Conservation (phyloP, 768 basidiomycete species). For the Trametes maxima region DNA sequence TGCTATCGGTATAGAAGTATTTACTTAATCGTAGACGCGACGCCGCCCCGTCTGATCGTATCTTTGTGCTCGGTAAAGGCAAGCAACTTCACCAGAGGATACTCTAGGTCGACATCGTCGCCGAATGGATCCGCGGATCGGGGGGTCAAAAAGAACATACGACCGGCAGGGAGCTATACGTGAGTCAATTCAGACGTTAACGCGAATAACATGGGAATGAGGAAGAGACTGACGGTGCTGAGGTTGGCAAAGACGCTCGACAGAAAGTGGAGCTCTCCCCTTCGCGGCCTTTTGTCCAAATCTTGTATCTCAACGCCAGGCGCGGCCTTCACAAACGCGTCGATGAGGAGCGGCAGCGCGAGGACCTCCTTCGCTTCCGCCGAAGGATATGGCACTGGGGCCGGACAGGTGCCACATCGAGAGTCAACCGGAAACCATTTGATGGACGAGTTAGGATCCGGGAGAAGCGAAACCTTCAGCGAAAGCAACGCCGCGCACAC, state of each 20-base stretch:
- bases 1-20: neutral
- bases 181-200: neutral
- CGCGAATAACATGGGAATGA: neutral
- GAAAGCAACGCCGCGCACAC: constrained; percentile 66
- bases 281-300: constrained; percentile 53
- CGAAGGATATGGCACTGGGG: constrained; percentile 71
- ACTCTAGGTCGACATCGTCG: constrained; percentile 57
- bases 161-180: constrained; percentile 68
- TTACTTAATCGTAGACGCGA: constrained; percentile 86
- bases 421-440: constrained; percentile 75
- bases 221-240: constrained; percentile 58
- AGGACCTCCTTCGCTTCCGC: constrained; percentile 53
- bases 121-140: constrained; percentile 52
- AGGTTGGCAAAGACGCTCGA: constrained; percentile 95
- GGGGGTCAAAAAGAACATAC: constrained; percentile 80
- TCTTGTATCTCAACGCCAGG: constrained; percentile 52
- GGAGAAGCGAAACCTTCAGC: constrained; percentile 66
- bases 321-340: constrained; percentile 84
- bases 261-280: constrained; percentile 87
- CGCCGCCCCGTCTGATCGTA: constrained; percentile 83
- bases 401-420: constrained; percentile 75
- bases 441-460: constrained; percentile 48
- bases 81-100: constrained; percentile 80
- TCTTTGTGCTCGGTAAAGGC: constrained; percentile 91
- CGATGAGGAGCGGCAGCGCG: constrained; percentile 82